A percentile compares a stretch with the other conserved stretches of the same genome.
Conservation (phyloP, 148 eudicot genomes). For the Nyssa sinensis region DNA sequence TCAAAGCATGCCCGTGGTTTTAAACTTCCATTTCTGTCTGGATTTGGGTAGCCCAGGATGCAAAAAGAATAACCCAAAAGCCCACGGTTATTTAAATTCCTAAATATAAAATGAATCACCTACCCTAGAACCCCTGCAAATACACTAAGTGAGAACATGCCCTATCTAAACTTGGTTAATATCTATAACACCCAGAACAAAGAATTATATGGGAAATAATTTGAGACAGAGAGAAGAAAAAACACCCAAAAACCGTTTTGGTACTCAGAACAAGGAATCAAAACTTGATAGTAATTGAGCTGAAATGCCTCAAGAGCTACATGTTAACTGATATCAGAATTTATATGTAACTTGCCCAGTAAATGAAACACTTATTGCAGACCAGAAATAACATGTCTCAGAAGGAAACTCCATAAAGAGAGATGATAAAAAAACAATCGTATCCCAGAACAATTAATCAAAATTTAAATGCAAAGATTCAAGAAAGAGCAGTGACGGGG, state of each 20-base stretch:
- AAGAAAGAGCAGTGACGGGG: slow-evolving; percentile 5
- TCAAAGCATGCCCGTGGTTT: background rate
- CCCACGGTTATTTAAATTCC: too few species aligned
- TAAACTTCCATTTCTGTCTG: background rate
- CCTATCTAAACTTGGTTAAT: background rate
- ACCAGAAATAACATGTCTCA: background rate
- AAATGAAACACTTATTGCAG: slow-evolving; percentile 7
- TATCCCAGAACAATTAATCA: background rate
- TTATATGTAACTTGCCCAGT: background rate
- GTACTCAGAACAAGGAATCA: background rate
- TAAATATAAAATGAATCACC: background rate
- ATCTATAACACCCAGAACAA: background rate
- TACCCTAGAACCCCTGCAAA: background rate
- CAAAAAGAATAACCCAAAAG: too few species aligned
- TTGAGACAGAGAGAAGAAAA: too few species aligned
- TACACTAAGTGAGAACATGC: background rate
- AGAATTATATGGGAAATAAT: background rate
- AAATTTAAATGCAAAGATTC: background rate
- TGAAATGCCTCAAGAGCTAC: slow-evolving; percentile 1
- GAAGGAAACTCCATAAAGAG: background rate
- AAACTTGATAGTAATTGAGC: background rate
- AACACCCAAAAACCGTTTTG: too few species aligned
- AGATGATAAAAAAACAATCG: background rate
- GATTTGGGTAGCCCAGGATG: background rate
- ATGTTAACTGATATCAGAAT: too few species aligned